Evolutionary conservation across 2,329 filamentous ascomycete species (phyloP), one percentile per base, ranked within the genome.

Genomic region (Coniochaeta prunicola): DNA sequence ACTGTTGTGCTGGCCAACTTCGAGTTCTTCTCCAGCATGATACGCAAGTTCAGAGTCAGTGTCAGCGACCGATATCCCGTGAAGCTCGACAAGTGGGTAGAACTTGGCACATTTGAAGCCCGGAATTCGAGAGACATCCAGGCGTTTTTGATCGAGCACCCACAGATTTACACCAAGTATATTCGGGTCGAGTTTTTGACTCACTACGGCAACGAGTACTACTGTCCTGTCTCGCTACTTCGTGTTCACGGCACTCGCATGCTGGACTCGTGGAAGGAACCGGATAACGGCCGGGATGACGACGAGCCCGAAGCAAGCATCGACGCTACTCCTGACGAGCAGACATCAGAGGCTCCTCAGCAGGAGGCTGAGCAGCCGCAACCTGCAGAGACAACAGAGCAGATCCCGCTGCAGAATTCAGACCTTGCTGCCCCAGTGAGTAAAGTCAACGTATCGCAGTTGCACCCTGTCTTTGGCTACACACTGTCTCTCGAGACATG

Each of bases 11-110:
- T 99, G 58, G 94, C 93, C 62, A 99, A 99, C 71, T 99, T 96
- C 67, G 94, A 99, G 72, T 99, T 99, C 77, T 99, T 99, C 78
- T 96, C 92, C 58, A 97, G 92, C 70, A 97, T 96, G 82, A 90
- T 97, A 66, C 88, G 92, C 57, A 89, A 87, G 54, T 97, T 99
- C 71, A 84, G 90, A 57, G 86, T 97, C 65, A 96, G 91, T 70
- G 93, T 97, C 54, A 96, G 92, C 59, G 94, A 97, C 74, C 86
- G 91, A 59, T 97, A 97, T 72, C 94, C 94, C 0, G 90, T 94
- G 58, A 97, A 97, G 73, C 74, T 84, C 59, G 92, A 96, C 56
- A 91, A 94, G 65, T 99, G 94, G 94, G 91, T 88, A 64, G 86
- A 91, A 48, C 72, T 97, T 53, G 94, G 92, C 7, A 88, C 86